Conservation (phyloP, 148 eudicot genomes). For the Nyssa sinensis region DNA sequence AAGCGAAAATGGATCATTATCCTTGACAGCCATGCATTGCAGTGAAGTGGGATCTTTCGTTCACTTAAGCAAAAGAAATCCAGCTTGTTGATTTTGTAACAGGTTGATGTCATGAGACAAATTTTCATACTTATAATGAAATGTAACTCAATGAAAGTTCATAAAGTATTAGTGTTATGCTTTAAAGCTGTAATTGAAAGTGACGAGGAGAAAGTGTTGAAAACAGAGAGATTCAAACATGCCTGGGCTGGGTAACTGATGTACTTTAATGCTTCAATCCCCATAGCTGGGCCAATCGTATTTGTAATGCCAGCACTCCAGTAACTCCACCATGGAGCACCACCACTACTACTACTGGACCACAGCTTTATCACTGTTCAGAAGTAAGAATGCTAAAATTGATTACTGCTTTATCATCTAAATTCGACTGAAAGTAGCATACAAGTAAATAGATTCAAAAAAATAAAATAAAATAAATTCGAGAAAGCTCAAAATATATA, state of each 20-base stretch:
- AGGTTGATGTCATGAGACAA: too few species aligned
- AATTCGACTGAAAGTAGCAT: background rate
- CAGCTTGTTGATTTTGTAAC: too few species aligned
- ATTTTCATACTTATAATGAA: too few species aligned
- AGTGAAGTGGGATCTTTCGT: too few species aligned
- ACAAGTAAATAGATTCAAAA: background rate
- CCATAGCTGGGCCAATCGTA: constrained; percentile 99
- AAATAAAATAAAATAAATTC: background rate
- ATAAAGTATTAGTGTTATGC: too few species aligned
- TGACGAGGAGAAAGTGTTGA: background rate
- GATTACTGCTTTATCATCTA: background rate
- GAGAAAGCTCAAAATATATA: background rate
- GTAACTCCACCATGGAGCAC: constrained; percentile 98
- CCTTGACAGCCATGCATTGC: too few species aligned
- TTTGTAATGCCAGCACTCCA: constrained; percentile 99
- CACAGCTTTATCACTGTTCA: constrained; percentile 74
- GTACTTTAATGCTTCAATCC: constrained; percentile 92
- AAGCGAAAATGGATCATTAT: too few species aligned
- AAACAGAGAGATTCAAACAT: constrained; percentile 14
- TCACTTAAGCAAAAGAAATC: too few species aligned
- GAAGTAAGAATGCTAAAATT: constrained; percentile 4
- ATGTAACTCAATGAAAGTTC: too few species aligned
- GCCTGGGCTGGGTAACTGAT: constrained; percentile 98
- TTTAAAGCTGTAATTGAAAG: too few species aligned
- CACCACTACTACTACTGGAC: constrained; percentile 60